phyloP scores from a whole-genome alignment of 768 basidiomycete species.

The Dentipellis fragilis region DNA sequence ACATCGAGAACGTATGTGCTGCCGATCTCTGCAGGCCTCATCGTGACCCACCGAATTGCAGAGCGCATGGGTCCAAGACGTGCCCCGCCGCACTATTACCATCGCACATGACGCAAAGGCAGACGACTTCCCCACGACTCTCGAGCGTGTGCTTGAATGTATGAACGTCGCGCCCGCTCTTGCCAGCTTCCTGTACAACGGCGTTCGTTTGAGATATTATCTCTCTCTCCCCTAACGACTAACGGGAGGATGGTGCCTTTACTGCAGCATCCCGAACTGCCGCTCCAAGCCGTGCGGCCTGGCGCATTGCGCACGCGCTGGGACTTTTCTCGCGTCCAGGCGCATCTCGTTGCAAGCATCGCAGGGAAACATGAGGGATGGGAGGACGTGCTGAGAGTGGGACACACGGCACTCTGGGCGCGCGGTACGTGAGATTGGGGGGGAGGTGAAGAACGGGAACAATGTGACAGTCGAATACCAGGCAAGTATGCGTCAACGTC shows the following conservation, averaged over 20 bases:
- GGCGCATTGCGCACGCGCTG: constrained; percentile 54
- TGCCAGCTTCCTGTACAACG: constrained; percentile 39
- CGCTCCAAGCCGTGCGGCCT: constrained; percentile 44
- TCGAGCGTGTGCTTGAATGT: constrained; percentile 45
- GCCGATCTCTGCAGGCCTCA: not conserved
- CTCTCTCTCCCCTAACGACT: not conserved
- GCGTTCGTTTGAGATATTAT: constrained; percentile 25
- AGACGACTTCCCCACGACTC: constrained; percentile 48
- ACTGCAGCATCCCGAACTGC: constrained; percentile 49
- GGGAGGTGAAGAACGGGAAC: constrained; percentile 36
- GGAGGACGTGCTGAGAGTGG: constrained; percentile 42
- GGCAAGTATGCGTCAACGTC: constrained; percentile 30
- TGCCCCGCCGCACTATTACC: constrained; percentile 39
- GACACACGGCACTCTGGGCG: constrained; percentile 70
- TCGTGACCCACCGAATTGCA: constrained; percentile 19
- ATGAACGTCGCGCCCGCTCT: constrained; percentile 60
- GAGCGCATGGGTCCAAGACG: constrained; percentile 83
- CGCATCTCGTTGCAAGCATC: constrained; percentile 66
- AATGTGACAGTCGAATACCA: constrained; percentile 68
- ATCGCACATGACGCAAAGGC: constrained; percentile 33
- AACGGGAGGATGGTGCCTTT: not conserved
- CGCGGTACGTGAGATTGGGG: constrained; percentile 54
- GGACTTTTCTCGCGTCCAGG: constrained; percentile 76
- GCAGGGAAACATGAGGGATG: constrained; percentile 81
- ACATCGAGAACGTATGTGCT: constrained; percentile 74